Base-by-base conservation (phyloP, 2,329 filamentous ascomycete species). In the Fusarium praegraminearum region DNA sequence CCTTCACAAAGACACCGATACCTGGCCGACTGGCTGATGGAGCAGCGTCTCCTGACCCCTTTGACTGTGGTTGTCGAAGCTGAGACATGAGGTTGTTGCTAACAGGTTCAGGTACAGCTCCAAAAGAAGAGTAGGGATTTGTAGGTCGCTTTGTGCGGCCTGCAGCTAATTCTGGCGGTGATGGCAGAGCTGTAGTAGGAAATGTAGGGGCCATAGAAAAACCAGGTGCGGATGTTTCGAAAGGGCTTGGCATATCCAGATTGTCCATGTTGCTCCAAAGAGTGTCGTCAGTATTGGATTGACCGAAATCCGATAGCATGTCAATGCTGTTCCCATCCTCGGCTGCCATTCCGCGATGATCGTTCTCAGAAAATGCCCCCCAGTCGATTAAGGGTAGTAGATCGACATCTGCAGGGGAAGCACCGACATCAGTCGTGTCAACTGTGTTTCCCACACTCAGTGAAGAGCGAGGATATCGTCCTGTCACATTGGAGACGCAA, bases 351-450 rank as follows among this genome's bases (percentile, higher is more conserved):
- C 7, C 35, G 12, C 28, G 22, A 20, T 51, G 32, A 38, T 51
- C 13, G 33, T n/a, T 51, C 24, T 51, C 32, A 40, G 49, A 28
- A 11, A 28, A 28, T 9, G 20, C 4, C 8, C 33, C 22, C 49
- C 49, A 51, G 24, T 51, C 49, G 49, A 51, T 10, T 16, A 51
- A 38, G 35, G 49, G 49, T 24, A 51, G 47, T 18, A 36, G 32
- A 51, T 51, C 47, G 5, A n/a, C 22, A 38, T 38, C 47, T 49
- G 30, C 45, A 18, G 45, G 45, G 28, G 45, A 47, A 32, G n/a
- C 18, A 32, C 12, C 44, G 32, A 32, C 44, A 33, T 49, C 28
- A 33, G 28, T 24, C 28, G n/a, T 33, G 9, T 24, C 45, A 49
- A 33, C 45, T 49, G 45, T 33, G 13, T 12, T 49, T 16, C n/a